Percentiles rank a stretch among this genome's conserved stretches.
Evolutionary conservation across 805 yeast genomes (phyloP).

Genomic region (Wickerhamiella allomyrinae): DNA sequence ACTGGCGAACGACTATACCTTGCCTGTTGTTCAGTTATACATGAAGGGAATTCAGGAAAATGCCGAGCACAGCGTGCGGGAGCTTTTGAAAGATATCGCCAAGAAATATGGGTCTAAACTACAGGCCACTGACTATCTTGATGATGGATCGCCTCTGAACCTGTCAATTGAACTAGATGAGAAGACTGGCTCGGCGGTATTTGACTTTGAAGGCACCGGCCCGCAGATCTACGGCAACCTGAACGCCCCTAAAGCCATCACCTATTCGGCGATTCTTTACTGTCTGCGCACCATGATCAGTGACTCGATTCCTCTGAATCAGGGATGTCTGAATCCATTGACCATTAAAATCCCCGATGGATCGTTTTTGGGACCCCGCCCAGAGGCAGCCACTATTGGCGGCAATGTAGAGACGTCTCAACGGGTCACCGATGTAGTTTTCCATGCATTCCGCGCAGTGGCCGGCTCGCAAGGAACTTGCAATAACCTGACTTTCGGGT

Average conservation of each 20-base stretch:
- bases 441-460: conserved; percentile 74
- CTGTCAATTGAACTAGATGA: conserved; percentile 29
- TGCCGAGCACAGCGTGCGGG: conserved; percentile 59
- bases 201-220: conserved; percentile 79
- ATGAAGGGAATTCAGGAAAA: conserved; percentile 74
- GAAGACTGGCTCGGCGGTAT: conserved; percentile 45
- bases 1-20: conserved; percentile 49
- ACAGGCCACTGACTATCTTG: conserved; percentile 21
- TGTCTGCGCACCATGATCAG: conserved; percentile 74
- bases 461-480: conserved; percentile 96
- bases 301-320: conserved; percentile 82
- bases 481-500: conserved; percentile 86
- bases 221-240: conserved; percentile 79
- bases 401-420: conserved; percentile 95
- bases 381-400: conserved; percentile 85
- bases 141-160: conserved; percentile 24
- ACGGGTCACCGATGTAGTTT: conserved; percentile 75
- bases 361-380: conserved; percentile 57
- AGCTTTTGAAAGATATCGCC: conserved; percentile 33
- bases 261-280: conserved; percentile 77
- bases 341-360: conserved; percentile 48
- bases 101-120: conserved; percentile 24
- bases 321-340: conserved; percentile 79
- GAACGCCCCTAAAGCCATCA: conserved; percentile 86
- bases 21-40: conserved; percentile 46